Evolutionary conservation across 78 protist genomes (phyloP), one percentile per base, ranked within the genome.

Genomic region (Anaeramoeba flamelloides): DNA sequence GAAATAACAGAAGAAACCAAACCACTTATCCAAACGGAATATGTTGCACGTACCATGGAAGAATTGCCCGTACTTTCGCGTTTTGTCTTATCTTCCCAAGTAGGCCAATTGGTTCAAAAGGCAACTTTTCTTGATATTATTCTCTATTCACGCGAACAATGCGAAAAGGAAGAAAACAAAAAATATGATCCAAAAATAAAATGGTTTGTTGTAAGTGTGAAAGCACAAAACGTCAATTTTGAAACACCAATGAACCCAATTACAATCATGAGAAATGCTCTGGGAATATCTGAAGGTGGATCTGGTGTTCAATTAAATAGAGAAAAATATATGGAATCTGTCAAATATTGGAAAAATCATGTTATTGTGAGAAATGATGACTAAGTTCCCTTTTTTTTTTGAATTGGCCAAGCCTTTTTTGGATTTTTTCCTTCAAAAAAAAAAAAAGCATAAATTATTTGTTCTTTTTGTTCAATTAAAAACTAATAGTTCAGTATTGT

Each of bases 201-300:
- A 30, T 86, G 89, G 90, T 87, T 87, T 8, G 39, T 86, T 38
- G 83, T 86, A n/a, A 39, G 83, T 36, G 32, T 86, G 33, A 86
- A 86, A 64, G 85, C 85, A 31, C 89, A 86, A 65, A 38, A 86
- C 17, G 89, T 39, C 2, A 85, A 86, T 39, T 41, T 76, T 33
- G 89, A 86, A 81, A 30, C 69, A 30, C 89, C 89, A 30, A 86
- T 86, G 89, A 36, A 77, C 2, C 89, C 89, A n/a, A 86, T 86
- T 2, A 86, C 89, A 17, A 81, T 86, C 82, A 86, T 86, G 88
- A 32, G 89, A 37, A 85, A 86, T 86, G n/a, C 89, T 17, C 30
- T 85, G 4, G 84, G 87, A 33, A 86, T 38, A 31, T 8, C 8
- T 53, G 86, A 86, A 39, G 89, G 89, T 86, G 89, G 89, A 30